phyloP scores from a whole-genome alignment of 176 grass and related monocot genomes.

The Zoysia pacifica region DNA sequence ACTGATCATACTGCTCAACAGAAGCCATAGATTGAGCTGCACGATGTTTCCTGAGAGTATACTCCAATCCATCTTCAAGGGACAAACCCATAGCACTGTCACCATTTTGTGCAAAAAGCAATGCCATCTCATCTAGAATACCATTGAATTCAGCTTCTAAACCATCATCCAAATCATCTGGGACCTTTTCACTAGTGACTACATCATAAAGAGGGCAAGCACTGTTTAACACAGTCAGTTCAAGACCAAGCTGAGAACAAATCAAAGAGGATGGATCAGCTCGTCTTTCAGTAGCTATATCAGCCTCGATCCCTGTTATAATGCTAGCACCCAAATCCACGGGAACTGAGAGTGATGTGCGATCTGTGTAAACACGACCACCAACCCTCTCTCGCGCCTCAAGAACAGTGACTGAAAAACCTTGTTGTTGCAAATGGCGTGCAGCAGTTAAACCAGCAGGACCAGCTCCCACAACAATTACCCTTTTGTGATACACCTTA shows the following conservation, averaged over 20 bases:
- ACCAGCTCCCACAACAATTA: conserved; percentile 90
- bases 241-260: conserved; percentile 91
- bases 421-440: conserved; percentile 83
- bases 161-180: conserved; percentile 74
- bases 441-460: conserved; percentile 94
- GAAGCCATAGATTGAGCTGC: conserved; percentile 47
- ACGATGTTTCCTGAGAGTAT: conserved; percentile 76
- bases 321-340: conserved; percentile 99
- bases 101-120: conserved; percentile 87
- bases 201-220: conserved; percentile 97
- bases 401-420: conserved; percentile 87
- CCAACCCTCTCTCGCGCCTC: conserved; percentile 92
- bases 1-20: conserved; percentile 46
- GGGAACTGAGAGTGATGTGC: conserved; percentile 85
- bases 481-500: conserved; percentile 43
- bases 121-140: conserved; percentile 92
- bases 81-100: conserved; percentile 80
- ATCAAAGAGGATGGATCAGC: conserved; percentile 94
- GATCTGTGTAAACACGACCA: conserved; percentile 91
- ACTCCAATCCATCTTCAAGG: conserved; percentile 93
- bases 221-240: conserved; percentile 87
- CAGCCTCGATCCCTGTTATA: conserved; percentile 95
- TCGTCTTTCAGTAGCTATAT: conserved; percentile 91
- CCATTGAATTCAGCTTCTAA: conserved; percentile 89
- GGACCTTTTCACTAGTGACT: conserved; percentile 80